These are phyloP conservation scores for Oryza australiensis DNA, from an alignment of 176 grass and related monocot species.

Conservation along the genomic window DNA sequence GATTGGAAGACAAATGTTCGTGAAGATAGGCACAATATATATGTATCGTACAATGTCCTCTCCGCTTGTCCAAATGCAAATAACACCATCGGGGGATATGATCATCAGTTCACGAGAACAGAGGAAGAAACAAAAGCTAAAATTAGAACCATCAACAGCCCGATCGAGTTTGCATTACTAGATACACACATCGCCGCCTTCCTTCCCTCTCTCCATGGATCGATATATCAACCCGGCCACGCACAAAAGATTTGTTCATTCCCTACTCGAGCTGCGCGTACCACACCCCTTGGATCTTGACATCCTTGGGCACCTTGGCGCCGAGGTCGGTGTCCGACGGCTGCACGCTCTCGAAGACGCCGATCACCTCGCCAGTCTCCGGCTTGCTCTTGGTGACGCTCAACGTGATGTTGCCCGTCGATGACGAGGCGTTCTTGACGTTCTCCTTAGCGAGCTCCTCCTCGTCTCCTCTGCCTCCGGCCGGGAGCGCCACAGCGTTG, in stretches of 20 bases:
- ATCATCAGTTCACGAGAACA: slow-evolving; percentile 13
- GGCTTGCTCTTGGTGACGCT: slow-evolving; percentile 76
- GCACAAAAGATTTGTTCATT: slow-evolving; percentile 4
- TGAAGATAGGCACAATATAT: background rate
- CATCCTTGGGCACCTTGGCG: slow-evolving; percentile 81
- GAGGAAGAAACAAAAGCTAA: slow-evolving; percentile 24
- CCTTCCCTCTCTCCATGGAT: slow-evolving; percentile 9
- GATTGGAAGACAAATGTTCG: background rate
- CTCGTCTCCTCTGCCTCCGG: slow-evolving; percentile 86
- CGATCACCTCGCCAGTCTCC: slow-evolving; percentile 71
- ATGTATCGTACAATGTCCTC: slow-evolving; percentile 11
- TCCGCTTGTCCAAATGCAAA: slow-evolving; percentile 18
- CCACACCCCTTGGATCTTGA: slow-evolving; percentile 92
- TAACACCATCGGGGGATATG: background rate
- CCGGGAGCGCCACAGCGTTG: slow-evolving; percentile 79
- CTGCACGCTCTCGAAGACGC: slow-evolving; percentile 87
- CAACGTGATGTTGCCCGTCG: slow-evolving; percentile 69
- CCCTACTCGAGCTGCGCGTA: slow-evolving; percentile 66
- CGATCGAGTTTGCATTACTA: slow-evolving; percentile 12
- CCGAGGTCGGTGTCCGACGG: slow-evolving; percentile 85
- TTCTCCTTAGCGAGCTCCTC: slow-evolving; percentile 89
- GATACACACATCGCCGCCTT: background rate
- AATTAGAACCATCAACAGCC: slow-evolving; percentile 24
- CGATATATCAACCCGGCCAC: background rate
- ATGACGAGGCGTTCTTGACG: slow-evolving; percentile 63